Evolutionary conservation across 805 yeast species (phyloP), one percentile per base, ranked within the genome.

Genomic region (Lachancea sp.): DNA sequence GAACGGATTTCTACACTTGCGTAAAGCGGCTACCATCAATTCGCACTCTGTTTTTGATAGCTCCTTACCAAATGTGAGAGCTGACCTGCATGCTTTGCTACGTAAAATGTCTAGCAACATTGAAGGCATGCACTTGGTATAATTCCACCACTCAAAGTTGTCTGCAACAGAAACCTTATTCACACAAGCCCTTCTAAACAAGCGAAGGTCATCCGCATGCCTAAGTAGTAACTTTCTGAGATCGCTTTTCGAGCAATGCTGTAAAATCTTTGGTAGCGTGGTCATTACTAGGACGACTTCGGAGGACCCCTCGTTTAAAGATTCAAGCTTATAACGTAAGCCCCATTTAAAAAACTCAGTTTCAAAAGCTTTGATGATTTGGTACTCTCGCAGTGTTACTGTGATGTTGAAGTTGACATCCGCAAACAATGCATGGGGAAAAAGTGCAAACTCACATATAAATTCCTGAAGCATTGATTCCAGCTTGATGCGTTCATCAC

Each of bases 401-500:
- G 36, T 25, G 11, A 40, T 3, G 15, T 40, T 17, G 3, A 40
- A 9, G 15, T 40, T 27, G 3, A 26, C 27, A 13, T 26, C 17
- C 7, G 16, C 27, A 6, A 15, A 22, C 17, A 13, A 32, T 7
- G 29, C 30, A 5, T 18, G 26, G 9, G 39, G 35, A 6, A 34
- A 17, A 10, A 26, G 25, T 15, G 34, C 19, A 6, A 52, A 45
- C 9, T 50, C 49, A 5, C 48, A 36, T 2, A 77, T 54, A 44
- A 70, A 67, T 2, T 68, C 69, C 29, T 58, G 50, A n/a, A 77
- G 62, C 11, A 73, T 54, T 1, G 48, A 41, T 53, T 88, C 96
- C 2, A 83, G 73, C 38, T 69, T 68, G 0, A 85, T 69, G 44
- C 96, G 62, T 57, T 88, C 95, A 62, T 85, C 95, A 44, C 82